Base-by-base conservation (phyloP, 768 basidiomycete genomes). In the Lyophyllum shimeji region DNA sequence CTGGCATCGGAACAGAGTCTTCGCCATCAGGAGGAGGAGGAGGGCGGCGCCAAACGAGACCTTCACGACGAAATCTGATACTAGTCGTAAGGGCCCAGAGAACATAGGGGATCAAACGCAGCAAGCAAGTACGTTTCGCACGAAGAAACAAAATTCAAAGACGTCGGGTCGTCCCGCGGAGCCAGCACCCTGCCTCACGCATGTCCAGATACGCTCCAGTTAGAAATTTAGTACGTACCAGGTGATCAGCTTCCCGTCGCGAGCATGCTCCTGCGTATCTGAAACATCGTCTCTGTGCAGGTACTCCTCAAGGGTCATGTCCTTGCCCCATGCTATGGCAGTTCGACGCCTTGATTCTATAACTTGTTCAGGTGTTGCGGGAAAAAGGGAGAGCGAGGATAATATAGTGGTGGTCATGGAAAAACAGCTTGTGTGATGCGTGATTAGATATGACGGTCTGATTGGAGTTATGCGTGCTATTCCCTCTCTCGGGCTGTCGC, bases 91-190 rank as follows among this genome's bases (percentile, higher is more conserved):
- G 44, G n/a, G n/a, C n/a, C n/a, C n/a, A 33, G 1, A 12, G 29
- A 18, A 24, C n/a, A 51, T 27, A 31, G 29, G 23, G 50, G 3
- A 7, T 34, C 48, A 21, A 34, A 4, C 0, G 23, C 25, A n/a
- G 27, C 23, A 24, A 21, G 20, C 3, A 72, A 77, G 63, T 61
- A 87, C 86, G 82, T 86, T 71, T 84, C 80, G 62, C 84, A 86
- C 18, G 84, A 77, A 61, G 79, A 85, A 62, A 81, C 65, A 62
- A 85, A 86, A 49, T 83, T 75, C 3, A 85, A 58, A 1, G 82
- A 77, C 4, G 69, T 66, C 0, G 83, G 79, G 52, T 82, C 66
- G 46, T 73, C 70, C 46, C 83, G 72, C 1, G 79, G 80, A 29
- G 79, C 82, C 13, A 88, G 70, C 7, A 87, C 80, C 86, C 85